phyloP scores from a whole-genome alignment of 805 yeast species.

The Lipomyces yamanashiensis region DNA sequence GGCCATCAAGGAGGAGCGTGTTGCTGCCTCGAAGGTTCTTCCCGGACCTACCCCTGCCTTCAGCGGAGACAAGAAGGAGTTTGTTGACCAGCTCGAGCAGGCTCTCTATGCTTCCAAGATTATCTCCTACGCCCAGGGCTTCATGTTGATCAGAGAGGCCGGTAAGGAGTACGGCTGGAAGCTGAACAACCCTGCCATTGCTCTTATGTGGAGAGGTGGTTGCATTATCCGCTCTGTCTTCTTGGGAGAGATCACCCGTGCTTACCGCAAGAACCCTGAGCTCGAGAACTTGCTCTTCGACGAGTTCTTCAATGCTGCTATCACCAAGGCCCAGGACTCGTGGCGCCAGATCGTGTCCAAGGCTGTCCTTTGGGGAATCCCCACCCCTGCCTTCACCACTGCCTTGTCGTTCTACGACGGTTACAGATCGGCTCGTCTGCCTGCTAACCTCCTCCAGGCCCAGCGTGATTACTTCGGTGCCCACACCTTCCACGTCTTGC shows the following conservation, averaged over 20 bases:
- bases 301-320: constrained; percentile 90
- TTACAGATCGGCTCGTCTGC: constrained; percentile 92
- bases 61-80: constrained; percentile 76
- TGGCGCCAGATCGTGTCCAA: constrained; percentile 89
- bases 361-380: constrained; percentile 86
- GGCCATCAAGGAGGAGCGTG: constrained; percentile 89
- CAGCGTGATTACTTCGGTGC: constrained; percentile 99
- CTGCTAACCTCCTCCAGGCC: constrained; percentile 98
- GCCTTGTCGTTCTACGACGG: constrained; percentile 98
- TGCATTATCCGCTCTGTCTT: constrained; percentile 99
- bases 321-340: constrained; percentile 88
- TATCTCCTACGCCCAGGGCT: constrained; percentile 98
- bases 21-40: constrained; percentile 75
- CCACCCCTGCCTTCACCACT: constrained; percentile 97
- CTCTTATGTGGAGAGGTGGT: constrained; percentile 99
- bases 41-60: constrained; percentile 79
- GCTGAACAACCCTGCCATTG: constrained; percentile 96
- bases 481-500: constrained; percentile 95
- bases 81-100: constrained; percentile 93
- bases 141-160: constrained; percentile 98
- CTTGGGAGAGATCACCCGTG: constrained; percentile 95
- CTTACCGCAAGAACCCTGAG: constrained; percentile 91
- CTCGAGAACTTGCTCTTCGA: constrained; percentile 94
- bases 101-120: constrained; percentile 98
- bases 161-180: constrained; percentile 97